These are phyloP conservation scores for Candida odintsovae DNA, from an alignment of 805 yeast genomes.

Conservation along the genomic window DNA sequence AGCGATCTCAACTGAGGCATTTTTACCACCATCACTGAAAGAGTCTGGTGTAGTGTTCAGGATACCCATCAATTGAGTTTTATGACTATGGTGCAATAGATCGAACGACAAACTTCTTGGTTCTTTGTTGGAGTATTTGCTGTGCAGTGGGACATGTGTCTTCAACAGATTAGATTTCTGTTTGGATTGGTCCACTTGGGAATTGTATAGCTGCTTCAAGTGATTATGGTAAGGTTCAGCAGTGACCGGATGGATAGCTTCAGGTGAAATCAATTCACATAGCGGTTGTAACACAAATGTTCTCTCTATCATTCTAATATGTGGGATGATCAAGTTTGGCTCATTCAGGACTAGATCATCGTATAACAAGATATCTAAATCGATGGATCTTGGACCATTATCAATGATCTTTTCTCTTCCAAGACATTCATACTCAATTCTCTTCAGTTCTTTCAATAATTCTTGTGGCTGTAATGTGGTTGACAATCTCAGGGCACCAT, in stretches of 20 bases:
- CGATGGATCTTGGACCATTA: conserved; percentile 91
- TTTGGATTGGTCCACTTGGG: conserved; percentile 24
- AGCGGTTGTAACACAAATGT: conserved; percentile 87
- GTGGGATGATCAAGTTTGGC: conserved; percentile 70
- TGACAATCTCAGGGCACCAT: conserved; percentile 70
- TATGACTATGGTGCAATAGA: conserved; percentile 33
- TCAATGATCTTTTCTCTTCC: conserved; percentile 71
- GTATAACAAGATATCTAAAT: conserved; percentile 78
- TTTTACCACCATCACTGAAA: conserved; percentile 81
- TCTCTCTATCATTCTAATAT: conserved; percentile 80
- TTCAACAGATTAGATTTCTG: conserved; percentile 48
- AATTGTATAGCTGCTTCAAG: conserved; percentile 46
- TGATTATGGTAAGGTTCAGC: conserved; percentile 76
- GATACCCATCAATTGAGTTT: conserved; percentile 81
- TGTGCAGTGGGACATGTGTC: conserved; percentile 43
- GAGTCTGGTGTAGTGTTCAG: conserved; percentile 92
- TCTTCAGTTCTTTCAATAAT: conserved; percentile 55
- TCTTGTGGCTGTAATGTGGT: conserved; percentile 62
- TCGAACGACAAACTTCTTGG: conserved; percentile 37
- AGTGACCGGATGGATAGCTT: conserved; percentile 72
- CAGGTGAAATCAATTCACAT: conserved; percentile 70
- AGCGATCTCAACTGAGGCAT: conserved; percentile 34
- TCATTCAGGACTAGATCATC: conserved; percentile 45
- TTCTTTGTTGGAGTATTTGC: conserved; percentile 16
- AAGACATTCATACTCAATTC: conserved; percentile 69